phyloP scores from a whole-genome alignment of 2,329 filamentous ascomycete species.

The Penicillium sp. region DNA sequence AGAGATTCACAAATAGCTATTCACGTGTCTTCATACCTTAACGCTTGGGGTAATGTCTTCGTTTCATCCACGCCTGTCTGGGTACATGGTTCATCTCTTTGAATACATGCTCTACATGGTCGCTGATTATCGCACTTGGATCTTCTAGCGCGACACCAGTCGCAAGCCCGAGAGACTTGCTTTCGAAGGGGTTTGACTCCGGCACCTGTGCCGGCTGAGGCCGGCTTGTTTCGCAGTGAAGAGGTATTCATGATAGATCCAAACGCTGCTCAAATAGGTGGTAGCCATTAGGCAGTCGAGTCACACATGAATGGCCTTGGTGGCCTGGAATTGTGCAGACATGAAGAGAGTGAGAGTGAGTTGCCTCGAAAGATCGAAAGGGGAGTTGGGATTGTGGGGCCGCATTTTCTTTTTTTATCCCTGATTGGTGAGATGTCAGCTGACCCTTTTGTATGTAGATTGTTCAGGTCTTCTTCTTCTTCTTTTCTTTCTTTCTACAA shows the following conservation, averaged over 20 bases:
- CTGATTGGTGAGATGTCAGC: background rate
- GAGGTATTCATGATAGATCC: background rate
- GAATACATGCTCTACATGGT: background rate
- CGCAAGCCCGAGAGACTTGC: background rate
- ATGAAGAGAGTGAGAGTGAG: too few species aligned
- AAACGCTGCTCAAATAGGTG: background rate
- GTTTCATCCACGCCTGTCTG: background rate
- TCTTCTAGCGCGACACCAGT: background rate
- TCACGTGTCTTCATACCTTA: background rate
- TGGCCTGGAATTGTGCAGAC: background rate
- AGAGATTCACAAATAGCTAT: background rate
- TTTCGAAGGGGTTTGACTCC: background rate
- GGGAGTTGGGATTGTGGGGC: background rate
- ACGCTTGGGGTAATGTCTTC: background rate
- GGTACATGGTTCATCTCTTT: background rate
- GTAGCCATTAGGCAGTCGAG: background rate
- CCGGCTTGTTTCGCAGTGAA: background rate
- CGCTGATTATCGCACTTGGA: background rate
- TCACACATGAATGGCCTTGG: background rate
- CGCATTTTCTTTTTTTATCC: background rate
- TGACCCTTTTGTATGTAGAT: background rate
- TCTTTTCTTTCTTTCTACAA: background rate
- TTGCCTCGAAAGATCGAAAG: too few species aligned
- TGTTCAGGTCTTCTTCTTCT: background rate
- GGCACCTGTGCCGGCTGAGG: background rate